Conservation (phyloP, 306 rosid species). For the Carpinus viminea region DNA sequence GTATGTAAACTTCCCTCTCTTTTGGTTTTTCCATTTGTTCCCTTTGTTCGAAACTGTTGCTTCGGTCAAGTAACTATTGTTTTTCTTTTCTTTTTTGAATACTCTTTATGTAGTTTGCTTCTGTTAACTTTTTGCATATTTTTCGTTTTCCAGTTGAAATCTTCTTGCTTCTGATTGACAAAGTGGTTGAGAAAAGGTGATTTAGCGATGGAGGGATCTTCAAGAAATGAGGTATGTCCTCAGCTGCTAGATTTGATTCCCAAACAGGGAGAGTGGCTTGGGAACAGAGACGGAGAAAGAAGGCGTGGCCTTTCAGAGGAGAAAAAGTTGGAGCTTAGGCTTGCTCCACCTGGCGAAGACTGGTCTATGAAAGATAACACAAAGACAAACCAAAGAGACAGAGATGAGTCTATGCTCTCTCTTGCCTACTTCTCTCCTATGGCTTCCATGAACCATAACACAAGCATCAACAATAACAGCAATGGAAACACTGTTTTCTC, state of each 20-base stretch:
- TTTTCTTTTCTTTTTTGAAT: not conserved
- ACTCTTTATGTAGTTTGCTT: not conserved
- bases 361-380: constrained; percentile 44
- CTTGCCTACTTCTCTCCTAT: constrained; percentile 44
- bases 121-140: not conserved
- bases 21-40: not conserved
- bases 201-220: constrained; percentile 53
- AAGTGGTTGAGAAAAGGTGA: not conserved
- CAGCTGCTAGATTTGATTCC: constrained; percentile 71
- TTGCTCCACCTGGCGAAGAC: constrained; percentile 83
- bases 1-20: constrained; percentile 4
- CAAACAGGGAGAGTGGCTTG: constrained; percentile 53
- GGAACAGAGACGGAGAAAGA: constrained; percentile 38
- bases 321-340: constrained; percentile 77
- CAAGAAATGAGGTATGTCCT: constrained; percentile 56
- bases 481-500: constrained; percentile 30
- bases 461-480: constrained; percentile 6
- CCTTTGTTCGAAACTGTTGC: not conserved
- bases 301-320: constrained; percentile 57
- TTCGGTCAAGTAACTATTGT: not conserved
- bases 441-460: not conserved
- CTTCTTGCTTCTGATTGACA: constrained; percentile 11
- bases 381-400: constrained; percentile 31
- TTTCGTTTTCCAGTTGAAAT: constrained; percentile 19
- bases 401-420: constrained; percentile 52